Conservation (phyloP, 2,329 filamentous ascomycete species). For the Penicillium capsulatum region DNA sequence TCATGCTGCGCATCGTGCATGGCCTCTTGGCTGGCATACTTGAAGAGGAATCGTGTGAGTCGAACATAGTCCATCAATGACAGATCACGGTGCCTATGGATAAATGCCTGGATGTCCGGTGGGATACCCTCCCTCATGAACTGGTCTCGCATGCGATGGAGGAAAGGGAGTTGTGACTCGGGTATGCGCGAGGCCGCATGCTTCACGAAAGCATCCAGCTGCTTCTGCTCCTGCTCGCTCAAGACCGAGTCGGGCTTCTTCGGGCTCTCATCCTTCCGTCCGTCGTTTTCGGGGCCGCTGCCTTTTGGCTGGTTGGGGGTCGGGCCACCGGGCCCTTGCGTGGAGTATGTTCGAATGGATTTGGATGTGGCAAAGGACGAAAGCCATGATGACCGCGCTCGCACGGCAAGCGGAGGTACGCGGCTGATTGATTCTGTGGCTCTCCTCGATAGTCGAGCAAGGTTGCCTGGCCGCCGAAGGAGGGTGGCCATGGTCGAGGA, state of each 20-base stretch:
- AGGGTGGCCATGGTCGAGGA: slow-evolving; percentile 60
- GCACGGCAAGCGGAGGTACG: slow-evolving; percentile 44
- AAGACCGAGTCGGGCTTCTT: slow-evolving; percentile 44
- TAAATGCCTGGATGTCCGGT: slow-evolving; percentile 60
- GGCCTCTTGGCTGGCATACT: slow-evolving; percentile 51
- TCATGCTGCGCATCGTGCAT: slow-evolving; percentile 30
- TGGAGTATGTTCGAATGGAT: slow-evolving; percentile 41
- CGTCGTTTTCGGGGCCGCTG: slow-evolving; percentile 42
- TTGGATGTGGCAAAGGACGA: slow-evolving; percentile 35
- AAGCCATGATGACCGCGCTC: slow-evolving; percentile 37
- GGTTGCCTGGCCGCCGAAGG: slow-evolving; percentile 62
- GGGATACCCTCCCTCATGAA: slow-evolving; percentile 68
- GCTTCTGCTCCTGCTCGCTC: slow-evolving; percentile 53
- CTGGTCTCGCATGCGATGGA: slow-evolving; percentile 58
- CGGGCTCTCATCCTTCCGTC: slow-evolving; percentile 22
- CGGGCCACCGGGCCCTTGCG: slow-evolving; percentile 43
- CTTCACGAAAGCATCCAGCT: slow-evolving; percentile 55
- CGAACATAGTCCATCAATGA: slow-evolving; percentile 58
- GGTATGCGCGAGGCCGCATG: slow-evolving; percentile 58
- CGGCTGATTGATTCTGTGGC: slow-evolving; percentile 52
- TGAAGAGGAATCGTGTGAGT: slow-evolving; percentile 54
- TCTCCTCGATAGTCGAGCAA: slow-evolving; percentile 59
- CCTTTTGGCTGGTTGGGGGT: slow-evolving; percentile 42
- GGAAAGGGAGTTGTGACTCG: slow-evolving; percentile 54
- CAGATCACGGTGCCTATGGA: slow-evolving; percentile 52